Conservation (phyloP, 768 basidiomycete species). For the Leccinum olivaceopallidum region DNA sequence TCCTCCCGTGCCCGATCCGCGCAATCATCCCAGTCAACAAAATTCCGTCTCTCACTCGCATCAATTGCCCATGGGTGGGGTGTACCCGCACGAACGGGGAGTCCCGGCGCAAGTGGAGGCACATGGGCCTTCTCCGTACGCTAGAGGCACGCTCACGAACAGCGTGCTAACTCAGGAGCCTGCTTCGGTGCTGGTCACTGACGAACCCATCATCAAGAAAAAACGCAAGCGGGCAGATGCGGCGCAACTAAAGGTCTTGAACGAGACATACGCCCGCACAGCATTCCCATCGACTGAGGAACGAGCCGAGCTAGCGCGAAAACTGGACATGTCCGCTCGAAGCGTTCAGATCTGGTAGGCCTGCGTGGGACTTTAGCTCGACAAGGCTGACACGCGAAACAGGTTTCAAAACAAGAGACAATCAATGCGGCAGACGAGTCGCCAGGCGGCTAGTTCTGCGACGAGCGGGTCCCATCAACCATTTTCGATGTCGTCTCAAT, state of each 20-base stretch:
- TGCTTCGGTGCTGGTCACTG: constrained; percentile 38
- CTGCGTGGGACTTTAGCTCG: constrained; percentile 12
- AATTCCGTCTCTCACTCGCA: constrained; percentile 29
- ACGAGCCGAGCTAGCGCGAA: constrained; percentile 71
- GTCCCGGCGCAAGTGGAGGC: constrained; percentile 42
- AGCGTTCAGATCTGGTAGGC: constrained; percentile 86
- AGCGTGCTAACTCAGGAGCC: constrained; percentile 35
- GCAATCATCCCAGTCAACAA: constrained; percentile 29
- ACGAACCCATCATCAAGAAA: constrained; percentile 80
- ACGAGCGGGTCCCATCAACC: constrained; percentile 48
- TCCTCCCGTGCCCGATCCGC: constrained; percentile 39
- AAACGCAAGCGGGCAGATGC: constrained; percentile 86
- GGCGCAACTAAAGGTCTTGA: constrained; percentile 75
- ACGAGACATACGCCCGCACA: constrained; percentile 77
- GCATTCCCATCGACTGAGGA: constrained; percentile 90
- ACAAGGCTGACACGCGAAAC: constrained; percentile 25
- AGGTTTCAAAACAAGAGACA: constrained; percentile 92
- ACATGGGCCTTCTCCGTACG: constrained; percentile 49
- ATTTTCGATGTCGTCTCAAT: constrained; percentile 43
- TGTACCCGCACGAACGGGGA: constrained; percentile 34
- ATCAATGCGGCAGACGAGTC: constrained; percentile 76
- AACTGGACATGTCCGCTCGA: constrained; percentile 79
- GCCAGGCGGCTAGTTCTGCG: constrained; percentile 53
- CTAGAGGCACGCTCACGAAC: constrained; percentile 40
- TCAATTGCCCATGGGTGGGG: constrained; percentile 28